phyloP scores from a whole-genome alignment of 2,329 filamentous ascomycete genomes.

The Monosporascus sp. region DNA sequence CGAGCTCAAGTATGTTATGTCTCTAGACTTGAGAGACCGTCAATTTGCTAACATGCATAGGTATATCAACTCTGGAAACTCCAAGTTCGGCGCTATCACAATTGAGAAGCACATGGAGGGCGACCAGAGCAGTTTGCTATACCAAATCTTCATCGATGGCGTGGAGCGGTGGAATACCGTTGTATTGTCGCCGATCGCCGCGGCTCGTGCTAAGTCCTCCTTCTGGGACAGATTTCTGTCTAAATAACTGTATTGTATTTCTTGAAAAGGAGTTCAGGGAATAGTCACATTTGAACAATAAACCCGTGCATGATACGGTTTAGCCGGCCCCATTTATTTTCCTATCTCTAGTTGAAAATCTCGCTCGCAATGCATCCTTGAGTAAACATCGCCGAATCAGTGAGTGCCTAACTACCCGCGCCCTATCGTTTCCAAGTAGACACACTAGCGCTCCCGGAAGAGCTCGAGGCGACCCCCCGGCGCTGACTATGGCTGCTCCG shows the following conservation, averaged over 20 bases:
- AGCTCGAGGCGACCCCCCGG: too few relatives aligned
- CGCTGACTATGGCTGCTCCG: too few relatives aligned
- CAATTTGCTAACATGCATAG: slow-evolving; percentile 33
- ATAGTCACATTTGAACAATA: too few relatives aligned
- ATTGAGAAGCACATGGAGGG: slow-evolving; percentile 63
- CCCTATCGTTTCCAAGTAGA: too few relatives aligned
- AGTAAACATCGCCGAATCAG: too few relatives aligned
- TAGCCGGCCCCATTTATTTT: too few relatives aligned
- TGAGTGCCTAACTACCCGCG: too few relatives aligned
- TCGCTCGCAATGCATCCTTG: too few relatives aligned
- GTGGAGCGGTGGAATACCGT: slow-evolving; percentile 68
- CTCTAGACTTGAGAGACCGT: not conserved
- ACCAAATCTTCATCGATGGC: slow-evolving; percentile 78
- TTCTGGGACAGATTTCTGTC: slow-evolving; percentile 42
- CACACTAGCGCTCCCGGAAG: too few relatives aligned
- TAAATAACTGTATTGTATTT: not conserved
- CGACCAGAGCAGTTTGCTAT: slow-evolving; percentile 69
- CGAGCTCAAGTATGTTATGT: slow-evolving; percentile 68
- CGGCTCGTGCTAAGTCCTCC: slow-evolving; percentile 29
- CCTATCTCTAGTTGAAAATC: too few relatives aligned
- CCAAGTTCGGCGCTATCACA: slow-evolving; percentile 80
- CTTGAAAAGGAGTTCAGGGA: too few relatives aligned
- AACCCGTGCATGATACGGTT: too few relatives aligned
- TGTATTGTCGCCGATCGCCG: slow-evolving; percentile 41
- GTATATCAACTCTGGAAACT: slow-evolving; percentile 78